These are phyloP conservation scores for Fonsecaea erecta DNA, from an alignment of 2,329 filamentous ascomycete genomes.

Conservation along the genomic window DNA sequence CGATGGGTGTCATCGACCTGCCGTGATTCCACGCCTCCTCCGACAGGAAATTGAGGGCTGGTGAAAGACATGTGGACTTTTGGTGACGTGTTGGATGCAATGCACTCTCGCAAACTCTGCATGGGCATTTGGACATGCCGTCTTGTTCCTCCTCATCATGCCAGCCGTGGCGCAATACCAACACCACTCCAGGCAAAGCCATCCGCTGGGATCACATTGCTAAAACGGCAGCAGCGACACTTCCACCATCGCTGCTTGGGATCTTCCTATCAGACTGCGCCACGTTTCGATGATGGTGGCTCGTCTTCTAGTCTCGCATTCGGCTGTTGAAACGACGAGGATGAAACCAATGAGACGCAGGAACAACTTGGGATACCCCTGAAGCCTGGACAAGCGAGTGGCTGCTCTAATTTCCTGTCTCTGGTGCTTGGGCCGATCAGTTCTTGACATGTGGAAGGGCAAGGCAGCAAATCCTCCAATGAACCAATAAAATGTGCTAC, in stretches of 20 bases:
- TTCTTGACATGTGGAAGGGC: not conserved
- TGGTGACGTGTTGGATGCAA: not conserved
- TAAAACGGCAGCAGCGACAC: not conserved
- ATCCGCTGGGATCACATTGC: not conserved
- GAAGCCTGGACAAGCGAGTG: not conserved
- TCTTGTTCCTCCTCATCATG: not conserved
- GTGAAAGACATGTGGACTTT: not conserved
- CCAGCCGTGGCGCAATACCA: not conserved
- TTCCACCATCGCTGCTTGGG: not conserved
- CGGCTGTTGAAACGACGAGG: not conserved
- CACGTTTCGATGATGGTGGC: constrained; percentile 7
- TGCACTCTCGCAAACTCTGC: not conserved
- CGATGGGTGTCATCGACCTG: not conserved
- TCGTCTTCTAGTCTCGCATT: not conserved
- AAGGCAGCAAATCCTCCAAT: not conserved
- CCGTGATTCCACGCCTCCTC: not conserved
- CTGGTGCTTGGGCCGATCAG: not conserved
- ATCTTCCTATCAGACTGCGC: constrained; percentile 12
- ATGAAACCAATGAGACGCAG: not conserved
- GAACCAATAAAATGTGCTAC: not conserved
- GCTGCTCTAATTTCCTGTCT: not conserved
- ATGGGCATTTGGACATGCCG: not conserved
- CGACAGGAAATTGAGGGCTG: not conserved
- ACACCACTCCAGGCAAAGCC: not conserved
- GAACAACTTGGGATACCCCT: not conserved